Base-by-base conservation (phyloP, 495 filamentous ascomycete species). In the Penicilliopsis zonata region DNA sequence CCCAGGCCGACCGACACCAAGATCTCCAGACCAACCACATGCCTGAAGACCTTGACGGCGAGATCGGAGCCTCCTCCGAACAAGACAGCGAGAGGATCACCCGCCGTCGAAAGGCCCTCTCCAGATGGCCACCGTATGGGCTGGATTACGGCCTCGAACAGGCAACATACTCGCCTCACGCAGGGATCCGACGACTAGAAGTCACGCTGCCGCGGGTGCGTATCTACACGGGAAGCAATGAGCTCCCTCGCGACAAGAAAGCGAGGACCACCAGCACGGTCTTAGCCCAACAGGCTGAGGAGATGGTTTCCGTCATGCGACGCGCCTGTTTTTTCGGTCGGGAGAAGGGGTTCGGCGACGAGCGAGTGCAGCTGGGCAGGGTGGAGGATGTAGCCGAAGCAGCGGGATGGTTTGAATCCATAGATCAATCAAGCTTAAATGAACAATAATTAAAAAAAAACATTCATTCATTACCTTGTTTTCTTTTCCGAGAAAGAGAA, bases 111-210 rank as follows among this genome's bases (percentile, higher is more conserved):
- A 60, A 59, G 33, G 45, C 52, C 0, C 38, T 62, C 13, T 54
- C 51, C 6, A 44, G 60, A 16, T 64, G 60, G 60, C 60, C 58
- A 12, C 58, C 60, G 2, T 57, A 50, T 33, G 60, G 60, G 0
- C 39, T 61, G 2, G 57, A 60, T 30, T 55, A 59, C 20, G 53
- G 55, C 0, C 24, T 41, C 1, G 43, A 42, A 25, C 46, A 49
- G 1, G 18, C 37, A 0, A 38, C 28, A 2, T 47, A 43, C 38
- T 39, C 37, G 12, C 13, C 41, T 37, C 2, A 33, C 27, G 30
- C 34, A 13, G 45, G 42, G 0, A 24, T 55, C 15, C 36, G 36
- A 17, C 33, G 48, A 12, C 31, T 62, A 22, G 29, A 62, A 19
- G 30, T 59, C 5, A 44, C 41, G 1, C 39, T 64, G 12, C 58